A percentile compares a stretch with the other conserved stretches of the same genome.
phyloP scores from a whole-genome alignment of 73 alveolate genomes.

The Paramecium bursaria region DNA sequence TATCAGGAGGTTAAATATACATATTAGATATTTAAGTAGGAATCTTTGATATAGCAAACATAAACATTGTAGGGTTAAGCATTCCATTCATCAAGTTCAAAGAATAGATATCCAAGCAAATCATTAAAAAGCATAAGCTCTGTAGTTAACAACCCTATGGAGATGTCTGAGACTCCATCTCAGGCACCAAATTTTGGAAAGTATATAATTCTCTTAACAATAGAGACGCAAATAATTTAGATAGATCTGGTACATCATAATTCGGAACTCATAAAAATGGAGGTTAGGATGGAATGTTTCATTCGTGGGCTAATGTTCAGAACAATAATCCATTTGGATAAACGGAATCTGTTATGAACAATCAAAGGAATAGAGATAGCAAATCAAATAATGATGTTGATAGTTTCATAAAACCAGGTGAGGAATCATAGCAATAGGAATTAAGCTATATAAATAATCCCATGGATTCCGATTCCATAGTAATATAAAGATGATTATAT shows the following conservation, averaged over 20 bases:
- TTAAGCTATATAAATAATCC: too few species aligned
- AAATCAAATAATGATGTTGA: constrained; percentile 28
- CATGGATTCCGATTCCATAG: too few species aligned
- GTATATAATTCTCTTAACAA: background rate
- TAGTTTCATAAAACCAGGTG: constrained; percentile 27
- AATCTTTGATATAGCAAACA: background rate
- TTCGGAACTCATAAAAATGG: constrained; percentile 38
- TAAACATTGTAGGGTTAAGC: background rate
- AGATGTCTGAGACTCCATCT: background rate
- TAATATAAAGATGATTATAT: too few species aligned
- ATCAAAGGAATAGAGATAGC: constrained; percentile 4
- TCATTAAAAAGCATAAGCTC: constrained; percentile 39
- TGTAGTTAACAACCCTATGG: constrained; percentile 51
- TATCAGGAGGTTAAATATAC: background rate
- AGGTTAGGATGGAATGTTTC: background rate
- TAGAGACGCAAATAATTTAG: constrained; percentile 2
- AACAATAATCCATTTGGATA: constrained; percentile 25
- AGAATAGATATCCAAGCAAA: background rate
- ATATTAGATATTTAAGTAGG: background rate
- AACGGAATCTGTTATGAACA: background rate
- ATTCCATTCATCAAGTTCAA: background rate
- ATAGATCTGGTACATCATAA: constrained; percentile 14
- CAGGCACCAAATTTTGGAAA: constrained; percentile 39
- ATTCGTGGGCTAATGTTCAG: constrained; percentile 48
- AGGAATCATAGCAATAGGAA: too few species aligned